These are phyloP conservation scores for Lentinula edodes DNA, from an alignment of 768 basidiomycete species.

Conservation along the genomic window DNA sequence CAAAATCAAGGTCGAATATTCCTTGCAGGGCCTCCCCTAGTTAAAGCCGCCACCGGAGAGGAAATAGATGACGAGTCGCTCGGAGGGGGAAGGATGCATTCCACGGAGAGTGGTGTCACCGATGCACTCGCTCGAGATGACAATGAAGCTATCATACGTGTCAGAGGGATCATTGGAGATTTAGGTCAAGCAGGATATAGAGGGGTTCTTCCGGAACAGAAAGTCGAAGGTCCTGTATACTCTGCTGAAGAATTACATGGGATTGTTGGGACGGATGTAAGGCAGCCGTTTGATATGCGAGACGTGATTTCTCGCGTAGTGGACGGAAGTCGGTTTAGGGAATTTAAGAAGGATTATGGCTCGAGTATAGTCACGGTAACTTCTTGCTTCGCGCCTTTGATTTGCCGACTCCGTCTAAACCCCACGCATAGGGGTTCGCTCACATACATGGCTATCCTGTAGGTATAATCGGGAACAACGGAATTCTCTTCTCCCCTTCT, in stretches of 20 bases:
- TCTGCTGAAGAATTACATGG: constrained; percentile 80
- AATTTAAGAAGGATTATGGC: constrained; percentile 97
- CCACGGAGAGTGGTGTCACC: constrained; percentile 85
- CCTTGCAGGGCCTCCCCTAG: constrained; percentile 89
- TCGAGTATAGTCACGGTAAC: constrained; percentile 82
- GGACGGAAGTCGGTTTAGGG: constrained; percentile 86
- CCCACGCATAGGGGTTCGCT: constrained; percentile 69
- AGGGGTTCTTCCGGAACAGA: constrained; percentile 32
- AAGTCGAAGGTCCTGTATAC: constrained; percentile 74
- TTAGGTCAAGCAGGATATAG: constrained; percentile 58
- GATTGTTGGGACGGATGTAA: constrained; percentile 85
- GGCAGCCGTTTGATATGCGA: constrained; percentile 89
- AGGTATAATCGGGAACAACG: constrained; percentile 92
- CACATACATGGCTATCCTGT: constrained; percentile 85
- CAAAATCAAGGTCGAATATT: constrained; percentile 91
- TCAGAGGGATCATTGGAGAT: constrained; percentile 72
- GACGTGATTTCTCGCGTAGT: constrained; percentile 90
- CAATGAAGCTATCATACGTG: constrained; percentile 78
- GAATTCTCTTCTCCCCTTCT: constrained; percentile 90
- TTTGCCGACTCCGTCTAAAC: neutral
- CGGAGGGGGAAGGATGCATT: constrained; percentile 89
- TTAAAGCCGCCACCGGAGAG: constrained; percentile 93
- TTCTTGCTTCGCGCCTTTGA: constrained; percentile 6
- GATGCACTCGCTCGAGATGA: constrained; percentile 85
- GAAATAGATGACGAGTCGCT: constrained; percentile 89